Percentiles rank a stretch among this genome's conserved stretches.
Conservation (phyloP, 2,329 filamentous ascomycete species). For the Calonectria pseudoturangicola region DNA sequence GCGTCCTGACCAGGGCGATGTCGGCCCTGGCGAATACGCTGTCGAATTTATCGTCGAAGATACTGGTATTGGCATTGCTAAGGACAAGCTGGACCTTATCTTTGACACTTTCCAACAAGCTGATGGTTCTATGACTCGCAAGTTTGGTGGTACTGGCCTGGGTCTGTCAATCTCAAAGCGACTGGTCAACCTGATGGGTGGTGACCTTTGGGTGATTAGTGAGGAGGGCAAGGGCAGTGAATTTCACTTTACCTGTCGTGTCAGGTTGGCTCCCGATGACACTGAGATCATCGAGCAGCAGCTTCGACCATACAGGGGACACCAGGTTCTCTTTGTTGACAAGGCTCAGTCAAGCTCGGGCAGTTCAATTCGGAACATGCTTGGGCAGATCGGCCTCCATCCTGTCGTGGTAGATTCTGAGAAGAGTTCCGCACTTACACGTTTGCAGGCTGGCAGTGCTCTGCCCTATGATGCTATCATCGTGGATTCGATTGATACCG, state of each 20-base stretch:
- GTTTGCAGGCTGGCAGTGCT: slow-evolving; percentile 71
- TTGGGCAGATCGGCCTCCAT: slow-evolving; percentile 85
- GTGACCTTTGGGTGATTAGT: slow-evolving; percentile 96
- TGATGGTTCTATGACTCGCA: slow-evolving; percentile 95
- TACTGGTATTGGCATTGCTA: slow-evolving; percentile 96
- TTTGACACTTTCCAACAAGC: slow-evolving; percentile 99
- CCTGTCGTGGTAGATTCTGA: slow-evolving; percentile 90
- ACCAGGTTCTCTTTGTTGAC: slow-evolving; percentile 95
- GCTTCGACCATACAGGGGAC: slow-evolving; percentile 91
- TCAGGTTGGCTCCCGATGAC: slow-evolving; percentile 88
- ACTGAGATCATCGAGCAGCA: slow-evolving; percentile 86
- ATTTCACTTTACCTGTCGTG: slow-evolving; percentile 97
- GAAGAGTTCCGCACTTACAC: slow-evolving; percentile 76
- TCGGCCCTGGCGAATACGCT: slow-evolving; percentile 85
- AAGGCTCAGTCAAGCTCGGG: slow-evolving; percentile 88
- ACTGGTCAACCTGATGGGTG: slow-evolving; percentile 96
- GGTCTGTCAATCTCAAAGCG: slow-evolving; percentile 96
- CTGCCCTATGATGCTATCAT: slow-evolving; percentile 95
- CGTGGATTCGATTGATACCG: slow-evolving; percentile 94
- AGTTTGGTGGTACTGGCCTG: slow-evolving; percentile 95
- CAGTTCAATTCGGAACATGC: slow-evolving; percentile 84
- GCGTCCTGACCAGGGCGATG: slow-evolving; percentile 77
- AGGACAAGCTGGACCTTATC: slow-evolving; percentile 96
- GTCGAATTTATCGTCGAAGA: slow-evolving; percentile 98
- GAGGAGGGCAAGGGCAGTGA: slow-evolving; percentile 92